Evolutionary conservation across 225 moss, liverwort and hornwort species (phyloP).

Genomic region (Pleurozium schreberi): DNA sequence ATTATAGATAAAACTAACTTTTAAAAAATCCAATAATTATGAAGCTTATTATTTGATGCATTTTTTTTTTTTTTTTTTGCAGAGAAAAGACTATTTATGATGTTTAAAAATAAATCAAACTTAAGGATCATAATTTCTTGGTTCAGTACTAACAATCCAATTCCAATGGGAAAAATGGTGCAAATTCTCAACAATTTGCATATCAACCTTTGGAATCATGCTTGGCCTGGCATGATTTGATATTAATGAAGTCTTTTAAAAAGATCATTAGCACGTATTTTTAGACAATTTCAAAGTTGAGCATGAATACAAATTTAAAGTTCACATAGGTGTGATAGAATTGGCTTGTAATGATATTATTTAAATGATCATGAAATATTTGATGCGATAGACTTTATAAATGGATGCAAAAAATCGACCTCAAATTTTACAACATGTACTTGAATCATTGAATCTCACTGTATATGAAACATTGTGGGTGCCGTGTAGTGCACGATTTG

Average conservation of each 20-base stretch:
- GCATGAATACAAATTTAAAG: no score
- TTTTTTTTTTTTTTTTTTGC: not conserved
- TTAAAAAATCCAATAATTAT: no score
- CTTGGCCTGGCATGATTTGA: no score
- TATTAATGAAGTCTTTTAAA: not conserved
- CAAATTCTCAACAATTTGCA: fast-evolving
- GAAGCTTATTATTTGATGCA: not conserved
- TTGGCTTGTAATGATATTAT: no score
- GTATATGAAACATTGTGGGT: conserved; percentile 84
- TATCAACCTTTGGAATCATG: fast-evolving
- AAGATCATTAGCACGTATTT: no score
- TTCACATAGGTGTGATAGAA: not conserved
- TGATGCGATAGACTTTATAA: not conserved
- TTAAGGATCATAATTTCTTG: no score
- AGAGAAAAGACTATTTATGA: not conserved
- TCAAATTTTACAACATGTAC: conserved; percentile 75
- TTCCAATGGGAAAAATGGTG: not conserved
- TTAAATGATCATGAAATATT: no score
- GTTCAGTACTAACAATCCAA: not conserved
- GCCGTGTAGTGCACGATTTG: conserved; percentile 85
- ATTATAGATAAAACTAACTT: no score
- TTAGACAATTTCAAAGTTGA: no score
- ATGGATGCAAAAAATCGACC: conserved; percentile 66
- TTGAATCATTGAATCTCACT: conserved; percentile 44
- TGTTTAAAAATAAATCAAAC: not conserved